Base-by-base conservation (phyloP, 2,329 filamentous ascomycete species). In the Colletotrichum sp. region DNA sequence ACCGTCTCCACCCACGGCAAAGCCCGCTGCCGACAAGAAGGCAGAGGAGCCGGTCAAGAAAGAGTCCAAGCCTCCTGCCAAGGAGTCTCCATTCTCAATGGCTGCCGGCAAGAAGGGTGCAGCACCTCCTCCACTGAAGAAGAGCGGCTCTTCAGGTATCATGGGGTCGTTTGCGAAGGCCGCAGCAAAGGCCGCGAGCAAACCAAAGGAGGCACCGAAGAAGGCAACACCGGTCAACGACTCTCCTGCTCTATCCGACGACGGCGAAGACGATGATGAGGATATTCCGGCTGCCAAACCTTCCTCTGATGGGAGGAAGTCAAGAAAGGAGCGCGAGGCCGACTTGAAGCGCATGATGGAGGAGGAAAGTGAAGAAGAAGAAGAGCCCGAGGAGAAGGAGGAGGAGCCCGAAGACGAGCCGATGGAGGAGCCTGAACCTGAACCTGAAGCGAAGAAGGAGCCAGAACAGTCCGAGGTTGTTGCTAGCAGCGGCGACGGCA, bases 91-190 rank as follows among this genome's bases (percentile, higher is more conserved):
- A 13, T 80, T 85, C 8, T 82, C 84, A 28, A 79, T 83, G n/a
- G 81, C 84, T 12, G 79, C 84, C 25, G 79, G 84, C 12, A 90
- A 88, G 80, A 88, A 86, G 66, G 70, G 81, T 5, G 73, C 80
- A 9, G 74, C 79, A 5, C 78, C 81, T 6, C 79, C 85, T 19
- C 64, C 84, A 1, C 78, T 89, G 4, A 95, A 94, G 80, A 91
- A 90, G 72, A 90, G 91, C 69, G 88, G 86, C 19, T 91, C 93
- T 15, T 77, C 74, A 9, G 71, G 91, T 75, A 91, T 98, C 30
- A 95, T 97, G 88, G 93, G 93, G 76, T 94, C 95, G 0, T 98
- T 98, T 82, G 94, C 94, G 16, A 95, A 94, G 80, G 87, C 88
- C 7, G 84, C 83, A 5, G 79, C 82, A 6, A 84, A 81, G 66